Evolutionary conservation across 2,329 filamentous ascomycete species (phyloP).

Genomic region (Colletotrichum karsti): DNA sequence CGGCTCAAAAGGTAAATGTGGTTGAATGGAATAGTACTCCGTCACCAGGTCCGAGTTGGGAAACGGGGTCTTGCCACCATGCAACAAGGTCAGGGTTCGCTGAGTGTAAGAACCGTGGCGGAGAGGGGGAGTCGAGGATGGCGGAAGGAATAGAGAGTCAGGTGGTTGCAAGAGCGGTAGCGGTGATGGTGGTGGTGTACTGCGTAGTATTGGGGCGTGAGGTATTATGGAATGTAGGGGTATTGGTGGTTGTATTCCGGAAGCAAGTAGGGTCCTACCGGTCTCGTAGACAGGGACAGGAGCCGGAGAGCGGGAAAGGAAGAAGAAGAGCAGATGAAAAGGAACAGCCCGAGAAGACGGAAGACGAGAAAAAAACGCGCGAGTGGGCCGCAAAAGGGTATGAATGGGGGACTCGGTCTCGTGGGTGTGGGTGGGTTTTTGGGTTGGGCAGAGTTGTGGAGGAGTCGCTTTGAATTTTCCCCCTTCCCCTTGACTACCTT

Average conservation of each 20-base stretch:
- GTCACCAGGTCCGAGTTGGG: constrained; percentile 26
- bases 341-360: constrained; percentile 24
- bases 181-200: constrained; percentile 17
- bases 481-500: neutral
- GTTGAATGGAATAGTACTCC: constrained; percentile 18
- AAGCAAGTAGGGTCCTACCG: constrained; percentile 30
- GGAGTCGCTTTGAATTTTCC: neutral
- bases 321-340: constrained; percentile 21
- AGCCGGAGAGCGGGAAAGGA: constrained; percentile 31
- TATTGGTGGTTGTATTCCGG: constrained; percentile 26
- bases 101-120: constrained; percentile 14
- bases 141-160: constrained; percentile 14
- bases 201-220: constrained; percentile 20
- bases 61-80: constrained; percentile 30
- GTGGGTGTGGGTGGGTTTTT: constrained; percentile 28
- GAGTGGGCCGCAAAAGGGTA: constrained; percentile 23
- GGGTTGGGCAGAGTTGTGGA: constrained; percentile 32
- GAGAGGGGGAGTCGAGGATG: constrained; percentile 24
- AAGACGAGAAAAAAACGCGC: neutral
- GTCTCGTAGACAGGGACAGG: constrained; percentile 25
- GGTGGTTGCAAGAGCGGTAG: constrained; percentile 21
- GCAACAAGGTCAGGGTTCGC: constrained; percentile 24
- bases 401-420: constrained; percentile 8
- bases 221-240: constrained; percentile 28
- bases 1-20: constrained; percentile 21